Base-by-base conservation (phyloP, 352 stramenopile species). In the Pythium phragmitis region DNA sequence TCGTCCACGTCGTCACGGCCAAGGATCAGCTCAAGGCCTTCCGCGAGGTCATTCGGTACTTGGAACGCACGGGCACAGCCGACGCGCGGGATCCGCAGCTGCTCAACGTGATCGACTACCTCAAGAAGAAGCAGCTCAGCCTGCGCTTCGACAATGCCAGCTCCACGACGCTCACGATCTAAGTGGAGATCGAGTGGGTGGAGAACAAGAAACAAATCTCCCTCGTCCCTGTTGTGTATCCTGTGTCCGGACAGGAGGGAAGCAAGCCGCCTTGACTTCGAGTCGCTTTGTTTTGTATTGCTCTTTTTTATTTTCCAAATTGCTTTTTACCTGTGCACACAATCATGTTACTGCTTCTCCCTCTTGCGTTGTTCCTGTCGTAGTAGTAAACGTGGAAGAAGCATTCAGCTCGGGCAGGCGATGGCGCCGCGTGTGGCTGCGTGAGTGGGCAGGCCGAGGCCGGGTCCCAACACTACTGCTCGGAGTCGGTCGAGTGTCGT, bases 61-160 rank as follows among this genome's bases (percentile, higher is more conserved):
- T 95, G 42, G 86, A 95, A 53, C 85, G 82, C 64, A 91, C 79
- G 9, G 80, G 82, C 46, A 84, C 73, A 14, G 63, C 77, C 6
- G 86, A 93, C 52, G 68, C 75, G 33, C 79, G 82, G 30, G 85
- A 93, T 54, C 79, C 77, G 65, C 80, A 92, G 63, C 66, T 93
- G 51, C 69, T 87, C 41, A 89, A 72, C 55, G 84, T 95, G 45
- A 85, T 95, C 39, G 82, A 93, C 42, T 91, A 91, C 62, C 70
- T 95, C 11, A 95, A 95, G 72, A 95, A 95, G 74, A 93, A 95
- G 67, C 86, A 93, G 70, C 75, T 95, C 37, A 92, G 79, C 50
- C 76, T 95, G 42, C 86, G 86, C 42, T 91, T 95, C 52, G 85
- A 93, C 77, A 92, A 90, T 55, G 86, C 84, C 54, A 92, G 84